Evolutionary conservation across 805 yeast genomes (phyloP), one percentile per base, ranked within the genome.

Genomic region (Clavispora carvajalis): DNA sequence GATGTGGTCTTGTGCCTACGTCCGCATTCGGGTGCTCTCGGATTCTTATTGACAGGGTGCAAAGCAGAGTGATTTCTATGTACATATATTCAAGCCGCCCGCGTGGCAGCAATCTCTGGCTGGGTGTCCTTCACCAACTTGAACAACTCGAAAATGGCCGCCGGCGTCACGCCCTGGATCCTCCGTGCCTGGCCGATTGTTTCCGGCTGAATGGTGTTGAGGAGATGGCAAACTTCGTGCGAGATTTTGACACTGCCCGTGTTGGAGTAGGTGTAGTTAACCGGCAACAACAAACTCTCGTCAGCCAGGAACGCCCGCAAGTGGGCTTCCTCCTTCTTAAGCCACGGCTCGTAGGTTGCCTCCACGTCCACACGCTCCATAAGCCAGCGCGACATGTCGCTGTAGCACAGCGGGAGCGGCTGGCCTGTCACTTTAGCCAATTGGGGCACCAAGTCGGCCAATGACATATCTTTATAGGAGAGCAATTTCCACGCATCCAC

Each of bases 131-230:
- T 33, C 26, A 33, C 36, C 40, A 83, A 58, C 45, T 80, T 70
- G 55, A 81, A 85, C 35, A 90, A 69, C 55, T 86, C 95, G 47
- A 88, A 84, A 13, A 87, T 69, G 0, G 96, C 93, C 0, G 96
- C 91, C 0, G 98, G 96, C 0, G 98, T 91, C 2, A 93, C 80
- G 1, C 99, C 98, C 54, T 93, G 95, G 10, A 91, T 84, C 51
- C 98, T 72, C 57, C 95, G 74, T 0, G 98, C 98, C 58, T 93
- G 98, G 0, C 98, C 98, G 34, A 93, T 78, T 0, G 97, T 93
- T 39, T 78, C 77, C 0, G 99, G 99, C 46, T 85, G 82, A 12
- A 87, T 79, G 9, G 73, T 71, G 52, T 87, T 85, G 40, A 93
- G 67, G 9, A 85, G 63, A 13, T 67, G 69, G 41, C 84, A 76